Conservation (phyloP, 1,139 yeast genomes). For the Pichia sp. region DNA sequence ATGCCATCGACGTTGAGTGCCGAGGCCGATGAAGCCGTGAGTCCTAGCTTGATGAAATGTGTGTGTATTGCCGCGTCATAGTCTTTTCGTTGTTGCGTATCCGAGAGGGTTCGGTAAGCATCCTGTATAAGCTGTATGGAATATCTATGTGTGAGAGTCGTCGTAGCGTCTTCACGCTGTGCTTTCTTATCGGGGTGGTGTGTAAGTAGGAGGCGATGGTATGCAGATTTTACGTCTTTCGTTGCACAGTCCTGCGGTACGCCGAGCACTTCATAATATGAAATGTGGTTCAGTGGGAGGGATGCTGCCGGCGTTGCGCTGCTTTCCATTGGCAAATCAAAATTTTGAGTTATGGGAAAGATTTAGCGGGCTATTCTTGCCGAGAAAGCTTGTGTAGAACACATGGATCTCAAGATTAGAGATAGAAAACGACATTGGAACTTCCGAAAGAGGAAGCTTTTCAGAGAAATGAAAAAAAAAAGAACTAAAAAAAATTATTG, state of each 20-base stretch:
- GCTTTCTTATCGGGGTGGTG: constrained; percentile 71
- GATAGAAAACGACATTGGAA: not conserved
- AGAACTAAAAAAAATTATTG: not conserved
- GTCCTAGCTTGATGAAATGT: constrained; percentile 44
- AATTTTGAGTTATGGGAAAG: too few species aligned
- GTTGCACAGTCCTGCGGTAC: constrained; percentile 38
- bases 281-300: constrained; percentile 20
- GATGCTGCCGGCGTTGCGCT: not conserved
- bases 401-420: not conserved
- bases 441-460: constrained; percentile 8
- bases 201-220: constrained; percentile 50
- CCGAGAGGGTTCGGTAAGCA: constrained; percentile 56
- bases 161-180: constrained; percentile 7
- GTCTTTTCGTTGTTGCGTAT: constrained; percentile 36
- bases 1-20: constrained; percentile 13
- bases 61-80: constrained; percentile 49
- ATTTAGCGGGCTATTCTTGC: too few species aligned
- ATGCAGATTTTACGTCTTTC: constrained; percentile 55
- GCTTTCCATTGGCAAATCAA: too few species aligned
- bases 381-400: too few species aligned
- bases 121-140: constrained; percentile 38
- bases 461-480: not conserved
- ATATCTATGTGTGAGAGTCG: not conserved
- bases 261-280: constrained; percentile 52
- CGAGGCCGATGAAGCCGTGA: constrained; percentile 18